Conservation (phyloP, 1,139 yeast species). For the Candida sanyaensis region DNA sequence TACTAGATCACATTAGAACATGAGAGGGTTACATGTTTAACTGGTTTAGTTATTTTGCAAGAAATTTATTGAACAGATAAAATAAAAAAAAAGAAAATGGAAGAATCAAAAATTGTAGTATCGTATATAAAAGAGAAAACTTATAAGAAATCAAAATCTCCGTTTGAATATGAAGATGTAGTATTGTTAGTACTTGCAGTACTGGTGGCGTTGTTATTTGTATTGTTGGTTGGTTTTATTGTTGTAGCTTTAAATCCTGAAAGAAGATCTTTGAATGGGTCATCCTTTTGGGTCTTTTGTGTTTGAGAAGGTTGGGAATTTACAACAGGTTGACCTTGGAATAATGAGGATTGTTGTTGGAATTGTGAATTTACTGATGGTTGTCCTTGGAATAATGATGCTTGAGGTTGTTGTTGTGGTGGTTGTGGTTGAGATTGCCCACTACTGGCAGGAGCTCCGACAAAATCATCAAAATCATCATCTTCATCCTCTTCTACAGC, state of each 20-base stretch:
- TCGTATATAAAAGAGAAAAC: no score
- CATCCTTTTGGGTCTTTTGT: neutral
- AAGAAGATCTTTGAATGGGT: neutral
- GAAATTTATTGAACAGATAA: no score
- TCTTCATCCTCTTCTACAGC: conserved; percentile 23
- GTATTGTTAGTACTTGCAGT: neutral
- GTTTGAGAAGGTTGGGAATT: neutral
- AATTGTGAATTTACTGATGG: conserved; percentile 8
- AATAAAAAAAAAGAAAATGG: no score
- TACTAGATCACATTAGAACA: no score
- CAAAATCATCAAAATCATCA: conserved; percentile 87
- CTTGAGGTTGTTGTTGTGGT: conserved; percentile 18
- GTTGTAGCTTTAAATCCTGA: neutral
- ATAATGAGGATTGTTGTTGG: conserved; percentile 16
- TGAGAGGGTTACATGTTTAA: no score
- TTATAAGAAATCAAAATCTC: no score
- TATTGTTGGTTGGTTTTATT: conserved; percentile 2
- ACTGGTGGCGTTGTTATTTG: neutral
- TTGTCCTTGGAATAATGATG: conserved; percentile 25
- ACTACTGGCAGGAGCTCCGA: conserved; percentile 67
- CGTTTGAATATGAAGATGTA: no score
- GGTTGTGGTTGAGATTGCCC: conserved; percentile 13
- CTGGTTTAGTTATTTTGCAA: no score
- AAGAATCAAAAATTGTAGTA: neutral
- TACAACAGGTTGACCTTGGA: neutral